Evolutionary conservation across 257 asterid species (phyloP).

Genomic region (Jacaranda copaia): DNA sequence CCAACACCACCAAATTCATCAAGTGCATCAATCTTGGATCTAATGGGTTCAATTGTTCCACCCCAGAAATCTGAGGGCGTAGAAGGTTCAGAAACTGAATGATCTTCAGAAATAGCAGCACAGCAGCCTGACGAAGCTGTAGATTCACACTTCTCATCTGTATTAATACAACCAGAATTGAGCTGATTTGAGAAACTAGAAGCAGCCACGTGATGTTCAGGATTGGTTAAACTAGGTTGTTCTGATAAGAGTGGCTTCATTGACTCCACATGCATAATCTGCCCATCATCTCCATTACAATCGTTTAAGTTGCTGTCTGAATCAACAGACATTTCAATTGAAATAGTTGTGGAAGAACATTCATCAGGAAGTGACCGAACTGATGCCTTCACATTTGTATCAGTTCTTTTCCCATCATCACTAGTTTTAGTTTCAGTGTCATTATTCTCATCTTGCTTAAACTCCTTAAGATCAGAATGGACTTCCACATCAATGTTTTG

Average conservation of each 20-base stretch:
- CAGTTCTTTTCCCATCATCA: slow-evolving; percentile 38
- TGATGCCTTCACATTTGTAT: slow-evolving; percentile 29
- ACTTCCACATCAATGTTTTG: slow-evolving; percentile 39
- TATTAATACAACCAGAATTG: slow-evolving; percentile 34
- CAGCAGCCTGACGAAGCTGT: slow-evolving; percentile 46
- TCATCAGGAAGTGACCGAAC: slow-evolving; percentile 40
- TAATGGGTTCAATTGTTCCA: slow-evolving; percentile 52
- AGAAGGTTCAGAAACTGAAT: slow-evolving; percentile 59
- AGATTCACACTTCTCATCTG: slow-evolving; percentile 38
- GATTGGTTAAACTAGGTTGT: slow-evolving; percentile 39
- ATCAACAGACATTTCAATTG: slow-evolving; percentile 40
- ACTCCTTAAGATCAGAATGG: slow-evolving; percentile 38
- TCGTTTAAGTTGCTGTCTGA: slow-evolving; percentile 41
- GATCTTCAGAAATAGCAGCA: slow-evolving; percentile 48
- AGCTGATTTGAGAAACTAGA: slow-evolving; percentile 29
- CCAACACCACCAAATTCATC: slow-evolving; percentile 44
- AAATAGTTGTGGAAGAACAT: slow-evolving; percentile 37
- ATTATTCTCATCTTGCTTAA: slow-evolving; percentile 44
- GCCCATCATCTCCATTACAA: slow-evolving; percentile 36
- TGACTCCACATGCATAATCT: slow-evolving; percentile 33
- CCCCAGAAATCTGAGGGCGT: slow-evolving; percentile 74
- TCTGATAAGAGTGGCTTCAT: slow-evolving; percentile 40
- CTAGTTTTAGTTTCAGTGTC: slow-evolving; percentile 32
- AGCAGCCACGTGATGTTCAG: slow-evolving; percentile 28
- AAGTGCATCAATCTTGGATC: slow-evolving; percentile 47